Conservation (phyloP, 441 rosid species). For the Rhodomyrtus psidioides region DNA sequence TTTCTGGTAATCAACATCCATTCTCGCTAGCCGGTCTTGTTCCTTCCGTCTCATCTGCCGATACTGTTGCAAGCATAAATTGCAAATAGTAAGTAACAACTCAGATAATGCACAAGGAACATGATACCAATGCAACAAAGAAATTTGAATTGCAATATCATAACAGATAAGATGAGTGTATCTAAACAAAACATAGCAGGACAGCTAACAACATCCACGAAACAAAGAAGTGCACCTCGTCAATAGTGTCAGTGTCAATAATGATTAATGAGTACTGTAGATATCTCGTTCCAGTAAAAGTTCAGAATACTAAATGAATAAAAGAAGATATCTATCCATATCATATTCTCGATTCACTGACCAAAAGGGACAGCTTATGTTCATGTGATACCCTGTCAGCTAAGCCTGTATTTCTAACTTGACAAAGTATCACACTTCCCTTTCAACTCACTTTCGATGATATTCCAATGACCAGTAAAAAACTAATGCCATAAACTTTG, state of each 20-base stretch:
- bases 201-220: neutral
- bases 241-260: neutral
- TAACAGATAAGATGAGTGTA: neutral
- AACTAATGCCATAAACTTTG: neutral
- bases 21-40: slow-evolving; percentile 80
- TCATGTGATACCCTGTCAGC: neutral
- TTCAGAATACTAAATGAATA: neutral
- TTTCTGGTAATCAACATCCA: slow-evolving; percentile 78
- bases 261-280: neutral
- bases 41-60: slow-evolving; percentile 93
- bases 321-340: neutral
- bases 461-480: neutral
- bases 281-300: neutral
- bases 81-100: neutral
- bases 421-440: neutral
- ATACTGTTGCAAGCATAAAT: slow-evolving; percentile 34
- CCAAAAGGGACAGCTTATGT: neutral
- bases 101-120: neutral
- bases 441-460: neutral
- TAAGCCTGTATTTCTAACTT: neutral
- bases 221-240: neutral
- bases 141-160: neutral
- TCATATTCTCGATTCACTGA: neutral
- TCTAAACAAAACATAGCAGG: neutral
- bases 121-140: neutral